Percentiles rank a stretch among this genome's conserved stretches.
Evolutionary conservation across 2,329 filamentous ascomycete genomes (phyloP).

Genomic region (Mollisiaceae sp.): DNA sequence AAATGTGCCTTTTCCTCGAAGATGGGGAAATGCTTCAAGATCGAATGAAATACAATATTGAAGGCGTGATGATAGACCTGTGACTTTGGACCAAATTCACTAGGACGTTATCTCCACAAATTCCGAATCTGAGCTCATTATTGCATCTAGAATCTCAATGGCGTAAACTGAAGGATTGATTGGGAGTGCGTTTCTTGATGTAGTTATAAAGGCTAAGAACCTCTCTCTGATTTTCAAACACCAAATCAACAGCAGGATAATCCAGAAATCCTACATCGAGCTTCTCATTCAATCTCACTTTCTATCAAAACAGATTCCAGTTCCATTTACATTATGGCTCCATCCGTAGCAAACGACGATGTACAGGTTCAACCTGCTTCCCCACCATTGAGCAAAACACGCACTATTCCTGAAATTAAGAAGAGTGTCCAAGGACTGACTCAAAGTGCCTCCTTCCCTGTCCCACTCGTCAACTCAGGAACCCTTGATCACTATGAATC

Average conservation of each 20-base stretch:
- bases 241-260: background rate
- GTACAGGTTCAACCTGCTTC: conserved; percentile 10
- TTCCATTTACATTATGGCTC: background rate
- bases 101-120: background rate
- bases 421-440: conserved; percentile 10
- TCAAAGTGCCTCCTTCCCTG: conserved; percentile 9
- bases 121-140: background rate
- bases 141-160: conserved; percentile 1
- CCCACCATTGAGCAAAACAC: background rate
- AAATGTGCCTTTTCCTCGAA: background rate
- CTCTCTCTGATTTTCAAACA: background rate
- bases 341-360: background rate
- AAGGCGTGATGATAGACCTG: conserved; percentile 1
- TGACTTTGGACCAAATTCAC: background rate
- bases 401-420: conserved; percentile 9
- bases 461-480: conserved; percentile 38
- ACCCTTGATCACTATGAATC: conserved; percentile 38
- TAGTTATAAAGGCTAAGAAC: background rate
- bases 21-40: background rate
- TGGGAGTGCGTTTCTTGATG: background rate
- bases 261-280: background rate
- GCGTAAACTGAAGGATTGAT: background rate
- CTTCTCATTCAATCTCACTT: no score
- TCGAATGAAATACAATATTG: background rate
- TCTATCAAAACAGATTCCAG: background rate